A percentile compares a stretch with the other conserved stretches of the same genome.
These are phyloP conservation scores for Vicia sativa DNA, from an alignment of 306 rosid species.

Conservation along the genomic window DNA sequence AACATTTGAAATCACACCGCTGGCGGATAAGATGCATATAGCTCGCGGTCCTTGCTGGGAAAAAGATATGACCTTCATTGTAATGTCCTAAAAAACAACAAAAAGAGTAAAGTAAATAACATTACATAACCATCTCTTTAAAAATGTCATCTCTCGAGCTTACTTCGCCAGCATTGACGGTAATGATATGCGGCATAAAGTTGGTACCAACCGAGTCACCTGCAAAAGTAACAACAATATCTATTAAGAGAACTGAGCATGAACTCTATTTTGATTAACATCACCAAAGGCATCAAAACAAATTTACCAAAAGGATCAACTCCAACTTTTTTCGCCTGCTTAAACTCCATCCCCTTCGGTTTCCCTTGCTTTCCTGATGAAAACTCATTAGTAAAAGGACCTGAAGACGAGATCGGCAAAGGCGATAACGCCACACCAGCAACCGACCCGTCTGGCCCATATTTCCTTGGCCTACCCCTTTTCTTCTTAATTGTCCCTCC, in stretches of 20 bases:
- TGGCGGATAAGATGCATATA: constrained; percentile 72
- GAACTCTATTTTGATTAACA: no score
- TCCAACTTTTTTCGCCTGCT: constrained; percentile 59
- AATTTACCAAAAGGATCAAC: constrained; percentile 54
- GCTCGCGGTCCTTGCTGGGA: constrained; percentile 77
- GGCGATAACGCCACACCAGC: constrained; percentile 68
- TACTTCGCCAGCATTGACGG: constrained; percentile 73
- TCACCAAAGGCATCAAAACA: constrained; percentile 12
- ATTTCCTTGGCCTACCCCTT: constrained; percentile 88
- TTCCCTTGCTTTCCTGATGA: constrained; percentile 60
- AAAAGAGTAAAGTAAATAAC: constrained; percentile 20
- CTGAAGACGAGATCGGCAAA: constrained; percentile 66
- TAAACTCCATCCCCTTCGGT: constrained; percentile 55
- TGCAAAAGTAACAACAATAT: constrained; percentile 33
- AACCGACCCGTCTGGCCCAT: constrained; percentile 65
- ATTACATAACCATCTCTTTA: neutral
- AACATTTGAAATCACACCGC: constrained; percentile 68
- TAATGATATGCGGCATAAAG: constrained; percentile 72
- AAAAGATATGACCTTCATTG: constrained; percentile 67
- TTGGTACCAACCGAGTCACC: constrained; percentile 61
- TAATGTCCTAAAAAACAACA: constrained; percentile 60
- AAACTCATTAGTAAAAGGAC: constrained; percentile 53
- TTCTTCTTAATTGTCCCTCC: constrained; percentile 60
- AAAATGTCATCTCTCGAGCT: constrained; percentile 7
- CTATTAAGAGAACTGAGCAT: no score